These are phyloP conservation scores for Gracilaria vermiculophylla DNA, from an alignment of 23 red algal genomes.

Conservation along the genomic window DNA sequence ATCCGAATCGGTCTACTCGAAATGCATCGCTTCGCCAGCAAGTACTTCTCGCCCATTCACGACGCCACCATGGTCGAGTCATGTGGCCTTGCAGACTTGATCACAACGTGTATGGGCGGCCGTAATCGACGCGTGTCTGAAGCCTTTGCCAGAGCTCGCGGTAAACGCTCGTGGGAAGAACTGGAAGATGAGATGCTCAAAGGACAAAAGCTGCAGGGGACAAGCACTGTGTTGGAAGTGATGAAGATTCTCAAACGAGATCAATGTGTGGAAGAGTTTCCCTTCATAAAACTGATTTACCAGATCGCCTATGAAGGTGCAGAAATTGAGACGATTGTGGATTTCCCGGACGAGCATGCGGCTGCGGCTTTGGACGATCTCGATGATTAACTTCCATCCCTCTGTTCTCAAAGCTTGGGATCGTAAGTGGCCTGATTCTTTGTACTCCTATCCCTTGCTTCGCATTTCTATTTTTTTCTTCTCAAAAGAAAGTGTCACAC, in stretches of 20 bases:
- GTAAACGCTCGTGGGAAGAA: conserved; percentile 64
- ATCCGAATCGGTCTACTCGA: conserved; percentile 90
- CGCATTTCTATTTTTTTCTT: too few species aligned
- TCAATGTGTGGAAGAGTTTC: conserved; percentile 64
- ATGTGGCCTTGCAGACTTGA: conserved; percentile 89
- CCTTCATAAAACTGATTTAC: conserved; percentile 78
- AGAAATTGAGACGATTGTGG: conserved; percentile 40
- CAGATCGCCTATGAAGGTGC: conserved; percentile 70
- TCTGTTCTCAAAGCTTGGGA: too few species aligned
- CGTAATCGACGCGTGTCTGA: conserved; percentile 80
- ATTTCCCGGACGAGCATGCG: conserved; percentile 71
- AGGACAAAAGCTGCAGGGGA: conserved; percentile 97
- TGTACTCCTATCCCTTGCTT: too few species aligned
- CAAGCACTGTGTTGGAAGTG: conserved; percentile 79
- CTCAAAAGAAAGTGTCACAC: too few species aligned
- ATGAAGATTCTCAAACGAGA: conserved; percentile 76
- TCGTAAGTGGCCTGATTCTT: too few species aligned
- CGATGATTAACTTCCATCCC: conserved; percentile 7
- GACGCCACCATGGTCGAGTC: conserved; percentile 79
- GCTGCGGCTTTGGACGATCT: neutral
- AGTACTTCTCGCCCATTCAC: conserved; percentile 66
- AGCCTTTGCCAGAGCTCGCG: conserved; percentile 68
- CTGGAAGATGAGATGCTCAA: conserved; percentile 88
- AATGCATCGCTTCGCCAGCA: conserved; percentile 84
- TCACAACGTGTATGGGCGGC: conserved; percentile 93